phyloP scores from a whole-genome alignment of 148 eudicot genomes.

The Vaccinium vitisidaea region DNA sequence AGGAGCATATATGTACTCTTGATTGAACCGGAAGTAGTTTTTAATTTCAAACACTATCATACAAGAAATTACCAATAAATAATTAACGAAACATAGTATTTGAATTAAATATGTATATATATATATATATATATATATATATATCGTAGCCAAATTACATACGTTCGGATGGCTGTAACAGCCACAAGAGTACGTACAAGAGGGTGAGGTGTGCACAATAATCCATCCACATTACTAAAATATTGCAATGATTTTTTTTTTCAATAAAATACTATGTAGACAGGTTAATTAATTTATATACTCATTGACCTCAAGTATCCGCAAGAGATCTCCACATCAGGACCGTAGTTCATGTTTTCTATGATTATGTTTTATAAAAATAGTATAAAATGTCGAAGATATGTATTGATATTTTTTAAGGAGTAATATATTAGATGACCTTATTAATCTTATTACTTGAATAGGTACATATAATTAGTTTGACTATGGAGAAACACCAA shows the following conservation, averaged over 20 bases:
- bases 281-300: neutral
- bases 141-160: neutral
- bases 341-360: no score
- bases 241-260: neutral
- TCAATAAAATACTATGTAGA: neutral
- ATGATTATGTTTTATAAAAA: no score
- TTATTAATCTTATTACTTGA: neutral
- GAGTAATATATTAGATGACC: neutral
- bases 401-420: neutral
- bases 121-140: neutral
- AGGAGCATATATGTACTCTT: no score
- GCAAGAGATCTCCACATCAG: no score
- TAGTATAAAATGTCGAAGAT: neutral
- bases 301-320: no score
- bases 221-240: neutral
- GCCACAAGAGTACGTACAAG: neutral
- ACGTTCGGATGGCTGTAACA: neutral
- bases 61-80: neutral
- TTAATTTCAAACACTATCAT: neutral
- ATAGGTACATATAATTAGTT: neutral
- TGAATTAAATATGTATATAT: neutral
- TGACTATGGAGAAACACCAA: neutral
- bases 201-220: neutral
- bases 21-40: no score
- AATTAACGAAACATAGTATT: no score